A percentile compares a stretch with the other conserved stretches of the same genome.
Evolutionary conservation across 2,329 filamentous ascomycete genomes (phyloP).

Genomic region (Botrytis fragariae): DNA sequence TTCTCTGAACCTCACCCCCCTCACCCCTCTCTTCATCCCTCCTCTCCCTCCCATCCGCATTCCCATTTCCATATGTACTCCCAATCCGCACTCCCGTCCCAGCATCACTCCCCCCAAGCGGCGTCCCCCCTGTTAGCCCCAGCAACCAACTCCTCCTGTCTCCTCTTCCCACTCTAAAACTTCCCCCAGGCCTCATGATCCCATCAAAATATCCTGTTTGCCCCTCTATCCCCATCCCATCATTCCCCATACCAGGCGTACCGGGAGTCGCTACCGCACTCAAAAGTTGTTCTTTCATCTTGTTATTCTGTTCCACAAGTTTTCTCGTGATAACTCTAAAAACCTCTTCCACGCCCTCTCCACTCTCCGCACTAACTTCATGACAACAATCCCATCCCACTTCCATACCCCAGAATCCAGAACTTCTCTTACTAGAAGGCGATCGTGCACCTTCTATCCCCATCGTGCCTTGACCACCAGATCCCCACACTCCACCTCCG

Average conservation of each 20-base stretch:
- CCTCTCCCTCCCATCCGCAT: constrained; percentile 1
- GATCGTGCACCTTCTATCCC: constrained; percentile 53
- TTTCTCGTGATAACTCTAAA: constrained; percentile 89
- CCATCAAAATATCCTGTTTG: constrained; percentile 47
- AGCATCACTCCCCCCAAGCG: constrained; percentile 4
- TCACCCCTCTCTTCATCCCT: background rate
- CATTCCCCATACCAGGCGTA: constrained; percentile 36
- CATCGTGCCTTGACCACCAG: constrained; percentile 19
- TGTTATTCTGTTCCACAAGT: constrained; percentile 68
- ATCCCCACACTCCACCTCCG: constrained; percentile 15
- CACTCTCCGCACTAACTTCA: constrained; percentile 90
- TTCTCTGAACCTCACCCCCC: background rate
- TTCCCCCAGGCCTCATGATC: constrained; percentile 48
- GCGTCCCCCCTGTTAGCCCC: background rate
- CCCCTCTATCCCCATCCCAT: constrained; percentile 24
- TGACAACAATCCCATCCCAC: constrained; percentile 96
- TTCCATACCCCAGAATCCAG: constrained; percentile 86
- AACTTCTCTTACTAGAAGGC: constrained; percentile 64
- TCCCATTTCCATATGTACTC: background rate
- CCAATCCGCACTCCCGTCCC: background rate
- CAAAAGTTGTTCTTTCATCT: constrained; percentile 49
- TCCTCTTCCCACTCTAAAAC: constrained; percentile 55
- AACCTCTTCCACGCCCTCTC: constrained; percentile 94
- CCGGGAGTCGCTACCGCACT: constrained; percentile 48
- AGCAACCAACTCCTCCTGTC: constrained; percentile 64